These are phyloP conservation scores for Bryum argenteum DNA, from an alignment of 225 moss, liverwort and hornwort genomes.

Conservation along the genomic window DNA sequence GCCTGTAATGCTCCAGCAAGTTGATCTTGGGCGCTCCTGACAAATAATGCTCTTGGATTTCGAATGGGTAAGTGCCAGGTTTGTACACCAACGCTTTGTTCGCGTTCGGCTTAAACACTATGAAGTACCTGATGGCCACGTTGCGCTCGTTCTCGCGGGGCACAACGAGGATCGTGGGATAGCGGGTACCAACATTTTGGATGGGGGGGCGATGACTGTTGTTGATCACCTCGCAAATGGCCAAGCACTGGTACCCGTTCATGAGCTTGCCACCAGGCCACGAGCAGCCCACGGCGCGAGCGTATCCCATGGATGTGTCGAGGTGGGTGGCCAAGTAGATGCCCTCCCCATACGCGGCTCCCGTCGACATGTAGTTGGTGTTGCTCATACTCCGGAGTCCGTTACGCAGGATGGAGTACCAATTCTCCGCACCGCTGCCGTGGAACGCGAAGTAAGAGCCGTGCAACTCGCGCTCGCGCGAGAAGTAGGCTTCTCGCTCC, in stretches of 20 bases:
- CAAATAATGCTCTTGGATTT: background rate
- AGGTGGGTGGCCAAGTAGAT: constrained; percentile 61
- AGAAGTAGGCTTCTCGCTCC: constrained; percentile 65
- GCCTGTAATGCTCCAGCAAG: constrained; percentile 38
- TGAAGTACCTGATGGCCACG: constrained; percentile 63
- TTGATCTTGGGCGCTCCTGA: background rate
- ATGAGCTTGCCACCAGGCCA: constrained; percentile 42
- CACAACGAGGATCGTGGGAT: constrained; percentile 45
- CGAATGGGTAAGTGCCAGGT: background rate
- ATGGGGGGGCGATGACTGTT: constrained; percentile 9
- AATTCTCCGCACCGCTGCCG: constrained; percentile 62
- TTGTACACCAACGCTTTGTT: background rate
- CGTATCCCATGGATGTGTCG: constrained; percentile 32
- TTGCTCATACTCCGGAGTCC: constrained; percentile 80
- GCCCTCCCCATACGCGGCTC: constrained; percentile 64
- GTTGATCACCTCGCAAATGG: constrained; percentile 70
- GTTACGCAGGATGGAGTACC: constrained; percentile 83
- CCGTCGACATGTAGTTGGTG: constrained; percentile 63
- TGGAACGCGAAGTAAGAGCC: constrained; percentile 80
- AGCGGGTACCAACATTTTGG: background rate
- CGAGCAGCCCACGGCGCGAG: background rate
- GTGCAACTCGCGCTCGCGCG: constrained; percentile 24
- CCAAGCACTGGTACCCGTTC: constrained; percentile 49
- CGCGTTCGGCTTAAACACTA: constrained; percentile 37
- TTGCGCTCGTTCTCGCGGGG: constrained; percentile 50